Base-by-base conservation (phyloP, 1,139 yeast genomes). In the Wickerhamiella infanticola region DNA sequence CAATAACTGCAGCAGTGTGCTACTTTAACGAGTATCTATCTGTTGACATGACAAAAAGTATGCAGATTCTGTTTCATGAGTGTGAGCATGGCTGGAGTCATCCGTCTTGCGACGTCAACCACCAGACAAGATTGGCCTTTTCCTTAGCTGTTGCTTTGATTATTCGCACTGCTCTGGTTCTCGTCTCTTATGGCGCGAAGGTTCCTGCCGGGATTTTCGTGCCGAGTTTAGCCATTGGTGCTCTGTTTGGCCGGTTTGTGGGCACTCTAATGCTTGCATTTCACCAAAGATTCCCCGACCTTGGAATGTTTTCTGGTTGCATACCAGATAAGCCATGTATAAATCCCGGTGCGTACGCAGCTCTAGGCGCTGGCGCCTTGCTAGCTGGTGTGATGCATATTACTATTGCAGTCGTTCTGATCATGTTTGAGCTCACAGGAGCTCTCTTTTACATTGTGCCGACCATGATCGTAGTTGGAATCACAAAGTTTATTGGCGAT, bases 171-270 rank as follows among this genome's bases (percentile, higher is more conserved):
- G 54, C 72, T 0, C 67, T 93, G 39, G 84, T 93, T 24, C 75
- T 85, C 33, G 69, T 90, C 9, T 81, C 97, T 0, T 93, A 93
- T 60, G 96, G 96, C 3, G 77, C 86, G 53, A 84, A 81, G 58
- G 90, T 88, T 0, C 97, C 97, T 1, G 94, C 95, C 1, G 97
- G 96, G 23, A 86, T 88, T 8, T 88, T 88, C 64, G 95, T 88
- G 13, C 97, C 97, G 1, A 84, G 95, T 1, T 81, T 88, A 93
- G 95, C 96, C 0, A 83, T 90, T 2, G 97, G 97, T 5, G 95
- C 96, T 1, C 77, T 94, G 2, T 86, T 88, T 67, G 96, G 96
- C 3, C 71, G 97, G 48, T 79, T 93, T 0, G 59, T 85, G 18
- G 95, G 95, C 1, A 70, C 81, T 2, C 50, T 81, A 13, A 77